These are phyloP conservation scores for Dioscorea cayenensis DNA, from an alignment of 116 monocot genomes.

Conservation along the genomic window DNA sequence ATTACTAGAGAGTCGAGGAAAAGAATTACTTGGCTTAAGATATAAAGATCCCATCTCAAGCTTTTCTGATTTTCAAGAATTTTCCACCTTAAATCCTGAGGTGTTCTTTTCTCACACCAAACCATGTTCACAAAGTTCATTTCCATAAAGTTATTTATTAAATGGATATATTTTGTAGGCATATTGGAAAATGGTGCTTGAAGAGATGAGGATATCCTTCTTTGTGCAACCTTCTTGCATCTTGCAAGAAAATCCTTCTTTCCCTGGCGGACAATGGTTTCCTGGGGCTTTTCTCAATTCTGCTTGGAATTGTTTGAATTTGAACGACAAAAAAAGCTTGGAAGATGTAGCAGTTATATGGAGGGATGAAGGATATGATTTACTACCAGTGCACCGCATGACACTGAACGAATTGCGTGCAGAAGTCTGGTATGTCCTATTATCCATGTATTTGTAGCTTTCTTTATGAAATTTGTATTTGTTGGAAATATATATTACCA, in stretches of 20 bases:
- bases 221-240: constrained; percentile 61
- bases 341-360: constrained; percentile 66
- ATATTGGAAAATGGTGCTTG: constrained; percentile 81
- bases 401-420: constrained; percentile 59
- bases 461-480: not conserved
- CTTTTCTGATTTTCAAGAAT: constrained; percentile 78
- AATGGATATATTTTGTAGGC: constrained; percentile 25
- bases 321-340: constrained; percentile 46
- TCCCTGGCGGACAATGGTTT: constrained; percentile 79
- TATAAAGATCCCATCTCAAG: constrained; percentile 81
- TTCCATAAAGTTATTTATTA: not conserved
- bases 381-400: constrained; percentile 54
- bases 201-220: constrained; percentile 76
- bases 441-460: not conserved
- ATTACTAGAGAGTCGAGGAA: constrained; percentile 55
- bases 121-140: not conserved
- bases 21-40: constrained; percentile 61
- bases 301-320: constrained; percentile 69
- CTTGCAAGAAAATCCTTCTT: constrained; percentile 44
- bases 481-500: too few species aligned
- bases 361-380: constrained; percentile 86
- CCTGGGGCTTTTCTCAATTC: constrained; percentile 73
- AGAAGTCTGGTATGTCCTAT: constrained; percentile 64
- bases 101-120: constrained; percentile 13
- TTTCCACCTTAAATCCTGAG: constrained; percentile 81